A percentile compares a stretch with the other conserved stretches of the same genome.
phyloP scores from a whole-genome alignment of 2,329 filamentous ascomycete genomes.

The Aspergillus latus region DNA sequence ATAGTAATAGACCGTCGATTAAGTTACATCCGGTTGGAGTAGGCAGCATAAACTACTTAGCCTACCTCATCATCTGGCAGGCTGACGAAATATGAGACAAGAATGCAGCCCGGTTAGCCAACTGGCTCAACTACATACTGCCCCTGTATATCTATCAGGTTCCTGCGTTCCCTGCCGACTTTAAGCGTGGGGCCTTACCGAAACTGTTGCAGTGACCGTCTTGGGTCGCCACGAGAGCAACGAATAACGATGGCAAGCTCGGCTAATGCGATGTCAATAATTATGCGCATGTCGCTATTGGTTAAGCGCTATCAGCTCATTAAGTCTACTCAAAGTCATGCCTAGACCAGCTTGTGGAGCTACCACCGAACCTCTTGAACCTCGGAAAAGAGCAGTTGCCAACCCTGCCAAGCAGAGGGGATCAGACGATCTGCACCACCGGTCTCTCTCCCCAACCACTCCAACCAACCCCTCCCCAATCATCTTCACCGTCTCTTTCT shows the following conservation, averaged over 20 bases:
- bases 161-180: background rate
- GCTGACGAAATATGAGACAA: background rate
- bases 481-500: background rate
- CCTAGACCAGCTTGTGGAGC: background rate
- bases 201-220: slow-evolving; percentile 7
- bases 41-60: background rate
- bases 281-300: background rate
- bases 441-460: background rate
- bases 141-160: background rate
- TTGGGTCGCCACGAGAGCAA: slow-evolving; percentile 3
- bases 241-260: background rate
- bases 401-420: slow-evolving; percentile 8
- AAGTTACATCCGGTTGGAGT: slow-evolving; percentile 1
- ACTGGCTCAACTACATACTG: background rate
- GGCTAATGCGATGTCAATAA: background rate
- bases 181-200: slow-evolving; percentile 6
- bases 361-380: background rate
- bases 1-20: background rate
- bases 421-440: slow-evolving; percentile 11
- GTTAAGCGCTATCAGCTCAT: slow-evolving; percentile 1
- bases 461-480: background rate
- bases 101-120: background rate
- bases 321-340: background rate
- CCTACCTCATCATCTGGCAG: background rate
- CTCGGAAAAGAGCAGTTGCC: background rate